Evolutionary conservation across 805 yeast genomes (phyloP).

Genomic region (Wickerhamiella nectarea): DNA sequence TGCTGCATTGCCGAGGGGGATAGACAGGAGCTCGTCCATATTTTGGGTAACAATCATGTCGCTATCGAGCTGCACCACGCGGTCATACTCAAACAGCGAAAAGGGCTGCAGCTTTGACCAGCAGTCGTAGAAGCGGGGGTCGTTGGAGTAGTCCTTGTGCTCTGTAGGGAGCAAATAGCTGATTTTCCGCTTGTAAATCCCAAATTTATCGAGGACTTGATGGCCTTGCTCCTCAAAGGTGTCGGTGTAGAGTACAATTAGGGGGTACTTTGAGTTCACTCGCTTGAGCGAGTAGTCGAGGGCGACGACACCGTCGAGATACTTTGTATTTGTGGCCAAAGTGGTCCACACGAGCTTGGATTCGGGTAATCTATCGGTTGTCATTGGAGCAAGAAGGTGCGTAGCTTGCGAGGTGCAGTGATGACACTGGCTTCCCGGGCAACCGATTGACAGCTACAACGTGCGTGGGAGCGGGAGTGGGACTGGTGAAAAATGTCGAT

Average conservation of each 20-base stretch:
- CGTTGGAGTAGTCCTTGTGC: constrained; percentile 35
- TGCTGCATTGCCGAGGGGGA: constrained; percentile 29
- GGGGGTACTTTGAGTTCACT: constrained; percentile 35
- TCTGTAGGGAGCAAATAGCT: constrained; percentile 33
- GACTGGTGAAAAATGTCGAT: too few relatives aligned
- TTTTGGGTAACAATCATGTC: constrained; percentile 46
- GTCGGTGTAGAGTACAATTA: constrained; percentile 41
- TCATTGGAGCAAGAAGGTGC: background rate
- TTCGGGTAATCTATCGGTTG: background rate
- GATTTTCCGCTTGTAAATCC: constrained; percentile 32
- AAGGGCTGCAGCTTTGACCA: constrained; percentile 51
- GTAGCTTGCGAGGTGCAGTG: background rate
- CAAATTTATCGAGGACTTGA: constrained; percentile 28
- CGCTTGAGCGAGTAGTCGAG: constrained; percentile 35
- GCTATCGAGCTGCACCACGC: constrained; percentile 42
- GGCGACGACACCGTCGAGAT: constrained; percentile 39
- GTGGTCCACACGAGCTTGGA: constrained; percentile 38
- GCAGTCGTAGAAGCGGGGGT: constrained; percentile 44
- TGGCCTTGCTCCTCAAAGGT: constrained; percentile 33
- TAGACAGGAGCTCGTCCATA: constrained; percentile 46
- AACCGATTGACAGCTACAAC: background rate
- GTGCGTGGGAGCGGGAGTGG: background rate
- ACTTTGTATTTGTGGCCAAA: constrained; percentile 38
- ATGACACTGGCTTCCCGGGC: background rate
- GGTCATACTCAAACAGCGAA: constrained; percentile 36